Evolutionary conservation across 2,329 filamentous ascomycete species (phyloP).

Genomic region (Colletotrichum chrysophilum): DNA sequence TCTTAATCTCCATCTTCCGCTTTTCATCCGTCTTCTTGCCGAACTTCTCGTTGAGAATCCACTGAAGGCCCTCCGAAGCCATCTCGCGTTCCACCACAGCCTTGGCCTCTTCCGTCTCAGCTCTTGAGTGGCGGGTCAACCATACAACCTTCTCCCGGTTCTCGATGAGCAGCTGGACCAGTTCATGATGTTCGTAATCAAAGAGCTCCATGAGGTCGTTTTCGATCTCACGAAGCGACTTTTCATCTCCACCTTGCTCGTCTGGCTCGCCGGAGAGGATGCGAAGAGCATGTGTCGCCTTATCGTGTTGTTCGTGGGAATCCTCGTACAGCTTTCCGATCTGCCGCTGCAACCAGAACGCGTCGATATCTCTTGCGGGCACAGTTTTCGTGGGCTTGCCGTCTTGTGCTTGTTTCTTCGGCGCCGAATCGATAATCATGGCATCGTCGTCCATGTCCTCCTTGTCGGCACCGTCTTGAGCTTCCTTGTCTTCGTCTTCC

Average conservation of each 20-base stretch:
- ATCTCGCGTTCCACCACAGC: constrained; percentile 87
- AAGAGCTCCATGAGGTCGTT: constrained; percentile 99
- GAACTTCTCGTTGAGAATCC: constrained; percentile 86
- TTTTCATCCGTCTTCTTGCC: constrained; percentile 70
- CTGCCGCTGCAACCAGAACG: constrained; percentile 95
- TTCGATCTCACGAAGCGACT: constrained; percentile 88
- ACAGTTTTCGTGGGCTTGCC: constrained; percentile 66
- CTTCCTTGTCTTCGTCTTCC: constrained; percentile 64
- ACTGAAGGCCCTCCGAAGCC: constrained; percentile 83
- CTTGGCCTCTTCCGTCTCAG: constrained; percentile 79
- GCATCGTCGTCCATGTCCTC: constrained; percentile 62
- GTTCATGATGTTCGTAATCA: constrained; percentile 93
- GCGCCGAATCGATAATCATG: constrained; percentile 80
- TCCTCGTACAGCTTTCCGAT: constrained; percentile 89
- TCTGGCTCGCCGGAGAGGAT: constrained; percentile 80
- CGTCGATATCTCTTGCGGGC: constrained; percentile 89
- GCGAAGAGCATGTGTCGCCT: constrained; percentile 82
- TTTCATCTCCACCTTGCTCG: constrained; percentile 77
- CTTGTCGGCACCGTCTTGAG: constrained; percentile 52
- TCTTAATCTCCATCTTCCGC: constrained; percentile 85
- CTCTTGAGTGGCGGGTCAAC: constrained; percentile 86
- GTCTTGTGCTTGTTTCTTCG: constrained; percentile 49
- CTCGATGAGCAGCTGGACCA: constrained; percentile 87
- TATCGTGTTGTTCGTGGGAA: constrained; percentile 91
- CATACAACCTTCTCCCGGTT: constrained; percentile 96